Evolutionary conservation across 306 rosid species (phyloP).

Genomic region (Vicia villosa): DNA sequence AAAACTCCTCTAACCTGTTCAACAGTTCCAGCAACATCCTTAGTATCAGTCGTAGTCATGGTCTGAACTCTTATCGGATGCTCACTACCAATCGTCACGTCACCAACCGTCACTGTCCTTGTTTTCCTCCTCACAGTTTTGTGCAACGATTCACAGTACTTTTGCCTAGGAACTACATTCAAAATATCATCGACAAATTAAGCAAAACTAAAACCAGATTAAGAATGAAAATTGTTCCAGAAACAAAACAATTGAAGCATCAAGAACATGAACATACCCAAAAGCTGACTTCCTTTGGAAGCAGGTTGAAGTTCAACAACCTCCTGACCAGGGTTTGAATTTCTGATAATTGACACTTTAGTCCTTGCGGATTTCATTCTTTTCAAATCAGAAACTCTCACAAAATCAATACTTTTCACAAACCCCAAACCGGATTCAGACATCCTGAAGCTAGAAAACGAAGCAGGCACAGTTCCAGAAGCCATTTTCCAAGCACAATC

Average conservation of each 20-base stretch:
- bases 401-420: slow-evolving; percentile 68
- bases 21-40: too few species aligned
- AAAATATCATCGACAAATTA: slow-evolving; percentile 42
- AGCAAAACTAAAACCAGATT: slow-evolving; percentile 21
- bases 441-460: slow-evolving; percentile 57
- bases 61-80: too few species aligned
- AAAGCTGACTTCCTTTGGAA: slow-evolving; percentile 80
- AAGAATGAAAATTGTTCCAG: neutral
- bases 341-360: slow-evolving; percentile 66
- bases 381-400: slow-evolving; percentile 68
- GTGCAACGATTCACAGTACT: too few species aligned
- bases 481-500: too few species aligned
- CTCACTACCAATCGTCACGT: too few species aligned
- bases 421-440: slow-evolving; percentile 74
- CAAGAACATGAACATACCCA: slow-evolving; percentile 58
- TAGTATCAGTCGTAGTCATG: too few species aligned
- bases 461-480: too few species aligned
- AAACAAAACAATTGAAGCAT: slow-evolving; percentile 20
- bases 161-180: too few species aligned
- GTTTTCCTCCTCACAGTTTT: too few species aligned
- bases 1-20: too few species aligned
- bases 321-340: slow-evolving; percentile 74
- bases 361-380: slow-evolving; percentile 52
- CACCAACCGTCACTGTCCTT: too few species aligned
- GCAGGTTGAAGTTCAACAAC: slow-evolving; percentile 83